Evolutionary conservation across 306 rosid species (phyloP).

Genomic region (Cyamopsis tetragonoloba): DNA sequence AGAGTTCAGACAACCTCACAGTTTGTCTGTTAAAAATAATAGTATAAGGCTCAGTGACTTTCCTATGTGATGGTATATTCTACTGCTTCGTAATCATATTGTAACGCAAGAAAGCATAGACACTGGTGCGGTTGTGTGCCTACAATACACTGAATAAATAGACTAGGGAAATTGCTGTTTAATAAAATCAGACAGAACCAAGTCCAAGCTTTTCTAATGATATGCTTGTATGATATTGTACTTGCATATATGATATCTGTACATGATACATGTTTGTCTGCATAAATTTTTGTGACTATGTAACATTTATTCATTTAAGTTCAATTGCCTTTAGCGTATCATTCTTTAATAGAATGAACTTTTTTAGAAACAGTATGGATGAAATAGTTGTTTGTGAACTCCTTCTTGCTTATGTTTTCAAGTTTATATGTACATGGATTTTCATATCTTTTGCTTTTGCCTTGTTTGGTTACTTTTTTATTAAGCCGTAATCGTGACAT

Average conservation of each 20-base stretch:
- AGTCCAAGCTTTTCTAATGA: background rate
- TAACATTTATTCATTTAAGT: background rate
- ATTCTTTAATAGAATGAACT: background rate
- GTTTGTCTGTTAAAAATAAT: background rate
- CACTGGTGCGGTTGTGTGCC: background rate
- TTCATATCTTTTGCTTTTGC: constrained; percentile 1
- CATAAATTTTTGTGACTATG: background rate
- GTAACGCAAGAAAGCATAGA: no score
- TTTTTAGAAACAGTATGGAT: background rate
- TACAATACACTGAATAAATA: background rate
- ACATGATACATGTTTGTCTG: background rate
- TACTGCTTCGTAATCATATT: no score
- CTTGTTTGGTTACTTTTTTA: background rate
- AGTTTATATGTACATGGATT: background rate
- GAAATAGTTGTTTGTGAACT: background rate
- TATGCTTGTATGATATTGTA: background rate
- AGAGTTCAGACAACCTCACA: background rate
- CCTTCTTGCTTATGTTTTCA: background rate
- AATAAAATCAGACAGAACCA: background rate
- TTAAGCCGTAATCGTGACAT: background rate
- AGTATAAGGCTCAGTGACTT: background rate
- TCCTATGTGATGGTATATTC: no score
- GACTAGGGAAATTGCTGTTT: background rate
- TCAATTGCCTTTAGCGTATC: background rate
- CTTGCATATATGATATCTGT: background rate